Evolutionary conservation across 1,139 yeast species (phyloP).

Genomic region (Suhomyces taliae): DNA sequence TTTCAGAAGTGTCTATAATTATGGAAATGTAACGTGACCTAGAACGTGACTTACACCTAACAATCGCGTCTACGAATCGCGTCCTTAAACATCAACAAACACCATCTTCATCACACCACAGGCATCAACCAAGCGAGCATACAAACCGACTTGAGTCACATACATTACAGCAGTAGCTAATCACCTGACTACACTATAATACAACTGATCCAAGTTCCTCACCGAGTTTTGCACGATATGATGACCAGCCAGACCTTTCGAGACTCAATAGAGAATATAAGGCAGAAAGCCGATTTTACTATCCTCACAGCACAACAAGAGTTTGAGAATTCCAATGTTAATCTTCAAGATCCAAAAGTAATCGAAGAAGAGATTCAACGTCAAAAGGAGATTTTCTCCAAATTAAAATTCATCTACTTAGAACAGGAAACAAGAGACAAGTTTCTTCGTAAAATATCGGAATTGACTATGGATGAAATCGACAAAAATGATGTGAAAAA

Average conservation of each 20-base stretch:
- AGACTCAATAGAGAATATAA: neutral
- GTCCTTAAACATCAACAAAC: neutral
- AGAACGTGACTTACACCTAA: too few species aligned
- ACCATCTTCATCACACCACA: neutral
- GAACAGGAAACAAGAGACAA: constrained; percentile 70
- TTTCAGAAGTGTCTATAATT: too few species aligned
- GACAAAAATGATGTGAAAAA: constrained; percentile 20
- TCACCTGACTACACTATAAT: too few species aligned
- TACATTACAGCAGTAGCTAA: too few species aligned
- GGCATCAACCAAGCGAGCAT: neutral
- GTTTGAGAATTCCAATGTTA: constrained; percentile 15
- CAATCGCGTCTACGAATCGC: too few species aligned
- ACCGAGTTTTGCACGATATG: neutral
- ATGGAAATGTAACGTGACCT: too few species aligned
- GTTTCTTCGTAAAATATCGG: constrained; percentile 38
- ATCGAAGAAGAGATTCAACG: constrained; percentile 33
- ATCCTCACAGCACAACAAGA: constrained; percentile 14
- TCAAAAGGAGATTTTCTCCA: constrained; percentile 44
- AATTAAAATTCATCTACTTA: constrained; percentile 58
- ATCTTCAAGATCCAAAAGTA: constrained; percentile 22
- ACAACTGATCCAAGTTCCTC: too few species aligned
- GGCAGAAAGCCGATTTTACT: constrained; percentile 6
- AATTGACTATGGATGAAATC: constrained; percentile 16
- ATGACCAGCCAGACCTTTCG: neutral
- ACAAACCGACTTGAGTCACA: too few species aligned